Conservation (phyloP, 345 rosid genomes). For the Eutrema japonicum region DNA sequence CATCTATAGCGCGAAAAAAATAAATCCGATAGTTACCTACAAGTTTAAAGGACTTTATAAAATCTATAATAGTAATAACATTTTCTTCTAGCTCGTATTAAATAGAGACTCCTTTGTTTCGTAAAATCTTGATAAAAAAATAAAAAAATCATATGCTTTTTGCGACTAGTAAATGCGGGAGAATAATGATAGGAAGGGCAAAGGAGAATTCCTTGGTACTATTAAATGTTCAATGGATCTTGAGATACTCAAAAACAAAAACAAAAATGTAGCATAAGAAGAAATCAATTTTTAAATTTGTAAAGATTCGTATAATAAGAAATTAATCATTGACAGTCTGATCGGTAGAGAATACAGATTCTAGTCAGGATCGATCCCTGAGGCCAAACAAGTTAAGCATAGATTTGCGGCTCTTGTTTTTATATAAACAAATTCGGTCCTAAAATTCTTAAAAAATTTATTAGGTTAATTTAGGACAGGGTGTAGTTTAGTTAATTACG, state of each 20-base stretch:
- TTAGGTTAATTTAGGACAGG: no score
- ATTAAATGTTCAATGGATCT: constrained; percentile 36
- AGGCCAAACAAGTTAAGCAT: no score
- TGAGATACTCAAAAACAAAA: constrained; percentile 4
- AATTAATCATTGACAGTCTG: neutral
- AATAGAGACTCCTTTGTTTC: constrained; percentile 7
- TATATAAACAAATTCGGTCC: no score
- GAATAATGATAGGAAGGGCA: constrained; percentile 29
- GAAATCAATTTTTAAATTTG: neutral
- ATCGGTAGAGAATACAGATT: neutral
- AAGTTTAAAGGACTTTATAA: no score
- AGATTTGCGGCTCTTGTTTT: no score
- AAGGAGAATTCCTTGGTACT: constrained; percentile 32
- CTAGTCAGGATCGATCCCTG: neutral
- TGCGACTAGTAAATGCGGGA: constrained; percentile 15
- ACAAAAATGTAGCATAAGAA: neutral
- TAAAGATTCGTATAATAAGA: constrained; percentile 2
- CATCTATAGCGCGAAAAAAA: no score
- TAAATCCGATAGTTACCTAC: no score
- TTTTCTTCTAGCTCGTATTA: neutral
- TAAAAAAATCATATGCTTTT: constrained; percentile 6
- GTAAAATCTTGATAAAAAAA: constrained; percentile 3
- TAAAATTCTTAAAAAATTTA: no score
- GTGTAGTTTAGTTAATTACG: neutral
- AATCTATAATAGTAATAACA: no score